Evolutionary conservation across 306 rosid species (phyloP).

Genomic region (Gynostemma pentaphyllum): DNA sequence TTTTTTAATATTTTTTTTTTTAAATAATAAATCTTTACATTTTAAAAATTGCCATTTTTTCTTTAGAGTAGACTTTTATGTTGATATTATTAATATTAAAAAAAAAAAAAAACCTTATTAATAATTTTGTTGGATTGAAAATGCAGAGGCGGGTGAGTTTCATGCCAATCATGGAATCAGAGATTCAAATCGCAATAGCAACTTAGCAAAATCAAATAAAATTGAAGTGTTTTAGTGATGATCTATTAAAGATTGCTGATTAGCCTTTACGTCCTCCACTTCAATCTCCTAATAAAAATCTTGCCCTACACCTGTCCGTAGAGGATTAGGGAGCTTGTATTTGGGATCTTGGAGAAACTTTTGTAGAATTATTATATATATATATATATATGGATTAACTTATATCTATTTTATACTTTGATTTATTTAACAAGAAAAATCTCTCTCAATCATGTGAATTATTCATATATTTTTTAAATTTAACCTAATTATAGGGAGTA

Average conservation of each 20-base stretch:
- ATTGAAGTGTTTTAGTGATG: not conserved
- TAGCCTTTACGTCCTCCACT: not conserved
- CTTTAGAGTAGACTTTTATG: too few species aligned
- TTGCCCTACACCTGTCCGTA: too few species aligned
- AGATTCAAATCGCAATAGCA: constrained; percentile 42
- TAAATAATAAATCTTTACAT: too few species aligned
- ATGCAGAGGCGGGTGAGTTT: constrained; percentile 88
- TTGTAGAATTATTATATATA: not conserved
- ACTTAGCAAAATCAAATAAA: constrained; percentile 14
- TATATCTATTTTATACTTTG: not conserved
- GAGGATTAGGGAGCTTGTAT: too few species aligned
- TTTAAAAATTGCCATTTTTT: not conserved
- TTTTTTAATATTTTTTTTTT: too few species aligned
- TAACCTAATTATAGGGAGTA: too few species aligned
- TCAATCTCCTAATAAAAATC: not conserved
- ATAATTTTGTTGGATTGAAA: constrained; percentile 1
- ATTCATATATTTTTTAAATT: too few species aligned
- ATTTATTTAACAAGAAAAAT: too few species aligned
- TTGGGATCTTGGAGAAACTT: not conserved
- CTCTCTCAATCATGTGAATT: too few species aligned
- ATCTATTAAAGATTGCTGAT: too few species aligned
- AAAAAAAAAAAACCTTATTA: too few species aligned
- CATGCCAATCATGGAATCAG: constrained; percentile 40
- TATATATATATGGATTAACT: not conserved
- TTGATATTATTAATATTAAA: not conserved